Base-by-base conservation (phyloP, 352 stramenopile species). In the Phytophthora agathidicida region DNA sequence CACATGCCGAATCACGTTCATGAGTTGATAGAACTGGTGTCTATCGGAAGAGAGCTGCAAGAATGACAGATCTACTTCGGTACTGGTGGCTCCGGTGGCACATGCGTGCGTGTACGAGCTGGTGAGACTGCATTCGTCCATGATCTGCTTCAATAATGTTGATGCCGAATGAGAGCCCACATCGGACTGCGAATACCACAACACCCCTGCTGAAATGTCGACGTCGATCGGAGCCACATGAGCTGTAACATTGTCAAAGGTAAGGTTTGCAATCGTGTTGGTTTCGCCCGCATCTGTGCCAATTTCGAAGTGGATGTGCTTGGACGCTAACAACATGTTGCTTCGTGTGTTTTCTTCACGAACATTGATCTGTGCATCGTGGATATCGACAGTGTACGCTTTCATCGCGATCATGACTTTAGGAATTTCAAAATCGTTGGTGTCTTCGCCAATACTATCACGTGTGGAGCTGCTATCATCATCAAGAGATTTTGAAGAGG, bases 1-100 rank as follows among this genome's bases (percentile, higher is more conserved):
- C 1, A 95, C 86, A 48, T 93, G 80, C 6, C 80, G 68, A 35
- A 89, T 66, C 3, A 93, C 83, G 28, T 89, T 86, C 30, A 95
- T 64, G 16, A 91, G 73, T 53, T 95, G 86, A 47, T 89, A 93
- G 44, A 95, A 95, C 47, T 93, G 83, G 24, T 90, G 75, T 4
- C 81, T 73, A 61, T 95, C 86, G 0, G 81, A 87, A 1, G 80
- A 88, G 3, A 93, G 66, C 41, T 88, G 74, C 14, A 93, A 50
- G 23, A 87, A 88, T 0, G 83, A 91, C 41, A 95, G 57, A 37
- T 92, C 79, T 4, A 78, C 71, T 30, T 86, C 71, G 0, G 89
- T 80, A 1, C 59, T 69, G 0, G 75, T 91, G 3, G 76, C 68
- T 7, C 68, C 68, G 7, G 69, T 84, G 7, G 46, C 31, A 3